Conservation (phyloP, 805 yeast genomes). For the Metschnikowia dekortorum region DNA sequence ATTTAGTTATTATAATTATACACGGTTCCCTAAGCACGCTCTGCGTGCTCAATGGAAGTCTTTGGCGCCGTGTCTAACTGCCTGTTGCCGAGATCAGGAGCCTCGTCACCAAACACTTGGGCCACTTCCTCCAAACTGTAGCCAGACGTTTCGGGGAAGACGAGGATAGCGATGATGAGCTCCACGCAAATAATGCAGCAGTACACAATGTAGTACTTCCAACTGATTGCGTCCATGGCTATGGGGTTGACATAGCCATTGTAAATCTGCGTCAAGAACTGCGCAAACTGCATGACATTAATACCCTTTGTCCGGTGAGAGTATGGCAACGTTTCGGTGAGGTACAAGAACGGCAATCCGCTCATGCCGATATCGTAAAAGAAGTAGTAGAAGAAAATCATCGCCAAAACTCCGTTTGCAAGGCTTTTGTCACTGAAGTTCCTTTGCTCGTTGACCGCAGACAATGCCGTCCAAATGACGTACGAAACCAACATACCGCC, state of each 20-base stretch:
- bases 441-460: conserved; percentile 43
- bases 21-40: conserved; percentile 1
- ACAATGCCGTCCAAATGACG: conserved; percentile 40
- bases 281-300: conserved; percentile 23
- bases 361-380: conserved; percentile 41
- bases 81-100: conserved; percentile 10
- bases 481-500: conserved; percentile 34
- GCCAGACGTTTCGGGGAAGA: conserved; percentile 41
- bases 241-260: conserved; percentile 24
- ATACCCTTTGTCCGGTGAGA: conserved; percentile 41
- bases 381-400: conserved; percentile 46
- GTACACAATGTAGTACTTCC: conserved; percentile 44
- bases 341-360: conserved; percentile 44
- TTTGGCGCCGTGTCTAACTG: conserved; percentile 4
- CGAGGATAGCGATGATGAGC: conserved; percentile 26
- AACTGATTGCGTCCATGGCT: conserved; percentile 39
- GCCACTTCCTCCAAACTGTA: conserved; percentile 42
- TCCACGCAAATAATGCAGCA: conserved; percentile 28
- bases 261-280: conserved; percentile 19
- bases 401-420: conserved; percentile 46
- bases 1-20: not conserved
- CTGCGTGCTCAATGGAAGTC: conserved; percentile 9
- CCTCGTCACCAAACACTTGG: conserved; percentile 36
- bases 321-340: conserved; percentile 40
- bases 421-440: conserved; percentile 36